A percentile compares a stretch with the other conserved stretches of the same genome.
Conservation (phyloP, 2,329 filamentous ascomycete genomes). For the Fragosphaeria purpurea region DNA sequence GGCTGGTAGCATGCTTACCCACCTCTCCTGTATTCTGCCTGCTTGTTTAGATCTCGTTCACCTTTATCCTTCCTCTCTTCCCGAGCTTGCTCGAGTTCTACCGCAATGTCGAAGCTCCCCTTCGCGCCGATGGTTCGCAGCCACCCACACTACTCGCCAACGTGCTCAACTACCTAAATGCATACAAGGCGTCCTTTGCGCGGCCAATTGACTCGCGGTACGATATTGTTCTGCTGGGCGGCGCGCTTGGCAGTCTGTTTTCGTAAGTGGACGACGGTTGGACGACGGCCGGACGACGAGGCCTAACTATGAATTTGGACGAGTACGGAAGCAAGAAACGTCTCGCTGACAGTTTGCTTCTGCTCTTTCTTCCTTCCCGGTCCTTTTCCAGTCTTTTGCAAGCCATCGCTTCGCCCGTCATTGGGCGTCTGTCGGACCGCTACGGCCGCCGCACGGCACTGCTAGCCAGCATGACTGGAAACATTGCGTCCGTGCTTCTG, state of each 20-base stretch:
- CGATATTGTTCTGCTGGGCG: slow-evolving; percentile 91
- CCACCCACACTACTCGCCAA: slow-evolving; percentile 62
- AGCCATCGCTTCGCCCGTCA: slow-evolving; percentile 82
- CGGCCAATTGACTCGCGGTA: slow-evolving; percentile 91
- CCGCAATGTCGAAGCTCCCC: slow-evolving; percentile 64
- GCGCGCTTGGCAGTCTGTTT: slow-evolving; percentile 88
- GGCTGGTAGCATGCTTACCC: background rate
- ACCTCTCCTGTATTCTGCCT: slow-evolving; percentile 1
- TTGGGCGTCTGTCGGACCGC: slow-evolving; percentile 77
- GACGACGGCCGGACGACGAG: too few species aligned
- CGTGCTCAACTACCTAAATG: slow-evolving; percentile 74
- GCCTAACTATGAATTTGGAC: too few species aligned
- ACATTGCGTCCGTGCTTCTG: slow-evolving; percentile 83
- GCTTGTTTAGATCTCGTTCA: slow-evolving; percentile 74
- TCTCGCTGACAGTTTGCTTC: background rate
- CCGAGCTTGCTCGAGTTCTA: slow-evolving; percentile 95
- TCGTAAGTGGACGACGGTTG: slow-evolving; percentile 32
- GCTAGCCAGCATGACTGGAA: slow-evolving; percentile 84
- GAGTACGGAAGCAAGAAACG: background rate
- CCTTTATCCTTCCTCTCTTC: slow-evolving; percentile 94
- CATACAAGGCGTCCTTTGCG: slow-evolving; percentile 89
- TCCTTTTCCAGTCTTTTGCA: slow-evolving; percentile 59
- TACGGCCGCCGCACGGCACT: slow-evolving; percentile 82
- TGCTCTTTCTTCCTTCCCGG: background rate
- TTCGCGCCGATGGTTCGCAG: slow-evolving; percentile 25